Conservation (phyloP, 2,329 filamentous ascomycete genomes). For the Fusarium caatingaense region DNA sequence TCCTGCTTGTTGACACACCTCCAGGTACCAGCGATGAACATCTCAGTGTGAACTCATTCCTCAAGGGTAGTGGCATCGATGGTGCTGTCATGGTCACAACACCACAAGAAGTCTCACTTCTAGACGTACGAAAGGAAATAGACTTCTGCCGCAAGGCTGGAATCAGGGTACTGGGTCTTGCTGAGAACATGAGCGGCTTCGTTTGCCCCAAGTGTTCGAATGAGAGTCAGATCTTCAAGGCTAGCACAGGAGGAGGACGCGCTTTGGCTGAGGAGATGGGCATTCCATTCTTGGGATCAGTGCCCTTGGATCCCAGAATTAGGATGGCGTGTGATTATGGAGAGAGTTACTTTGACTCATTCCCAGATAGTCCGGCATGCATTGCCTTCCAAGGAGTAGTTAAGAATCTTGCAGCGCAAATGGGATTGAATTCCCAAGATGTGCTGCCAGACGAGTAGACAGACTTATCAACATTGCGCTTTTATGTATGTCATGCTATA, state of each 20-base stretch:
- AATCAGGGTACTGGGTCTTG: slow-evolving; percentile 86
- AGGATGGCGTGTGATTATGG: slow-evolving; percentile 97
- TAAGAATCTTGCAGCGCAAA: slow-evolving; percentile 72
- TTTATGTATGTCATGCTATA: slow-evolving; percentile 38
- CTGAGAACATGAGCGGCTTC: slow-evolving; percentile 98
- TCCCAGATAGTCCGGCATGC: slow-evolving; percentile 92
- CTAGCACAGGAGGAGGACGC: slow-evolving; percentile 88
- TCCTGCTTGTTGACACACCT: slow-evolving; percentile 92
- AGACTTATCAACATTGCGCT: slow-evolving; percentile 18
- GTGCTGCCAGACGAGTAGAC: slow-evolving; percentile 56
- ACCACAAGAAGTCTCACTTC: slow-evolving; percentile 89
- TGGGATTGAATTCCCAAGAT: slow-evolving; percentile 70
- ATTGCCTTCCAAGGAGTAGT: slow-evolving; percentile 85
- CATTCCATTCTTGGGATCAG: slow-evolving; percentile 88
- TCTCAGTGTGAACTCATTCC: slow-evolving; percentile 88
- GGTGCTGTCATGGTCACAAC: slow-evolving; percentile 94
- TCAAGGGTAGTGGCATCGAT: slow-evolving; percentile 92
- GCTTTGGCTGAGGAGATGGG: slow-evolving; percentile 85
- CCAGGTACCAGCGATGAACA: slow-evolving; percentile 97
- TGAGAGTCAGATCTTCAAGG: slow-evolving; percentile 85
- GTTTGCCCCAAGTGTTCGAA: slow-evolving; percentile 93
- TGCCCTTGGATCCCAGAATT: slow-evolving; percentile 92
- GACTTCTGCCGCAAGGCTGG: slow-evolving; percentile 97
- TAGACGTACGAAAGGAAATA: slow-evolving; percentile 97
- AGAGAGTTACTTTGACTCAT: slow-evolving; percentile 95